Base-by-base conservation (phyloP, 768 basidiomycete species). In the Butyriboletus loyo region DNA sequence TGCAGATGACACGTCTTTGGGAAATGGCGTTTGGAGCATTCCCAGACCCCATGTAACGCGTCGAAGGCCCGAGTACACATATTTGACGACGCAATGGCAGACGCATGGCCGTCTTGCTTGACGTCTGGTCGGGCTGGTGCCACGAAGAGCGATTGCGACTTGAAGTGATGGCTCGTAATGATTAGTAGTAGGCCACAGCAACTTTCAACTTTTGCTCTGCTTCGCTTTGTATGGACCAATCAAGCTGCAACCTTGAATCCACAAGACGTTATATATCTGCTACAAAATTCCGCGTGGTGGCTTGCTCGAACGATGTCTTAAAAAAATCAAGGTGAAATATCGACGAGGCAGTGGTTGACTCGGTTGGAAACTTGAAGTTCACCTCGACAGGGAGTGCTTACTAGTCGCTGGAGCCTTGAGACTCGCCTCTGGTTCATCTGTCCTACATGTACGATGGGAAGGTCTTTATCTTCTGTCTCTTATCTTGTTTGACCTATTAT, bases 1-100 rank as follows among this genome's bases (percentile, higher is more conserved):
- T 60, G 35, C 11, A 44, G 39, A 59, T 14, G 37, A 15, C 35
- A 8, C 60, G 61, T 28, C 50, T 36, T 14, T 47, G 49, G 19
- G 24, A 43, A 27, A 21, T 1, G 37, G 11, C 11, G 1, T 17
- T 32, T 31, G 19, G 4, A 3, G 14, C 13, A 30, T 17, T 30
- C 9, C 27, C n/a, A 22, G 35, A 24, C 7, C 25, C 21, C 21
- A 10, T 31, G 17, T 0, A 6, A 31, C 44, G 32, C 36, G 36
- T 52, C 24, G 30, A 36, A 10, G 25, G 31, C 2, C 21, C 31
- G 4, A 47, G 30, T 37, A 25, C 15, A 10, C 21, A 14, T 42
- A 28, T 31, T 19, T 6, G 49, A 40, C 57, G 50, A 37, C 46
- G 35, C 22, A 50, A n/a, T 7, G 22, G 36, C 8, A 27, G 28